Base-by-base conservation (phyloP, 2,329 filamentous ascomycete species). In the Fonsecaea erecta region DNA sequence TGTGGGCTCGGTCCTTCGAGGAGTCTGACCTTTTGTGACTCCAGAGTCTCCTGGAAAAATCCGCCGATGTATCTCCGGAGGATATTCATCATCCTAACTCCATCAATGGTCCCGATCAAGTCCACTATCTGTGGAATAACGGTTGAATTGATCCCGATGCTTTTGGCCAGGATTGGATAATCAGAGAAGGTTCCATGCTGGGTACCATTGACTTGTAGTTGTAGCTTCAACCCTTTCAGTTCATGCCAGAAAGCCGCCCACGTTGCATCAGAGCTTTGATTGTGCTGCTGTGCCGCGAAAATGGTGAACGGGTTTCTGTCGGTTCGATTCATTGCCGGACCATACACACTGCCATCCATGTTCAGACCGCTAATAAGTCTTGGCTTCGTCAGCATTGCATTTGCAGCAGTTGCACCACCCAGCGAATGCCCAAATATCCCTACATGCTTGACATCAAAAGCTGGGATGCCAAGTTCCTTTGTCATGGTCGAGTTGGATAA, bases 381-480 rank as follows among this genome's bases (percentile, higher is more conserved):
- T 12, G 57, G 12, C 28, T 75, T 71, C n/a, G 66, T 60, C 43
- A 71, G 66, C 43, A 75, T 63, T 3, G 70, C 65, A 1, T 64
- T 57, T 26, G 74, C 65, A 2, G 72, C 73, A 1, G 76, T 73
- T 0, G 75, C 74, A 9, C 77, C 77, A 14, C 77, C 77, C 3
- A 78, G 60, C 1, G 77, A 79, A 52, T 79, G 77, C 3, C 77
- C 77, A 2, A 77, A 21, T 5, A 76, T 66, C 16, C 64, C 67
- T 0, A 67, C 57, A 18, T 35, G 61, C 7, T 58, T 60, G 43
- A 61, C 59, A 5, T 54, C 57, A 14, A 65, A 37, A 14, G 21
- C 12, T 8, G 59, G 63, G 9, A 65, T 43, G 18, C 46, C 59
- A 30, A 59, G 24, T n/a, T 65, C 16, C n/a, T 65, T 26, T 2